Evolutionary conservation across 2,329 filamentous ascomycete species (phyloP).

Genomic region (Daldinia sp.): DNA sequence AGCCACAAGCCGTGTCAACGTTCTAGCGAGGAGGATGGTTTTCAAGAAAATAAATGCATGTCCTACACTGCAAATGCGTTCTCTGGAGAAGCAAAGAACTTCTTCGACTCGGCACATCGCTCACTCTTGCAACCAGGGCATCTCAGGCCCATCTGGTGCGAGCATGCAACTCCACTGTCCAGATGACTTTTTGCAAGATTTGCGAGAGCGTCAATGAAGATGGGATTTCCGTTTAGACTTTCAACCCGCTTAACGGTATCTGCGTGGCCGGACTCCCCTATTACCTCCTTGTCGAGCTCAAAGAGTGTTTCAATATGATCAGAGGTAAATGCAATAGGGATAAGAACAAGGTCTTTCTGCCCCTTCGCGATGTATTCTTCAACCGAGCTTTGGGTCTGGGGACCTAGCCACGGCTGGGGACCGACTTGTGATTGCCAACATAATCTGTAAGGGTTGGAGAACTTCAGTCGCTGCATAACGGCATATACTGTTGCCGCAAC

Average conservation of each 20-base stretch:
- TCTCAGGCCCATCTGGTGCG: constrained; percentile 84
- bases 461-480: constrained; percentile 90
- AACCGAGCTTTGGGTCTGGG: constrained; percentile 89
- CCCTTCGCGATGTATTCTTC: constrained; percentile 89
- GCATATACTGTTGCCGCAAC: constrained; percentile 95
- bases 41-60: not conserved
- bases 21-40: not conserved
- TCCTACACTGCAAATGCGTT: constrained; percentile 40
- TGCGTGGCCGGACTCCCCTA: constrained; percentile 80
- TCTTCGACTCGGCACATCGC: constrained; percentile 80
- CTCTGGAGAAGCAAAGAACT: constrained; percentile 62
- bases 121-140: constrained; percentile 95
- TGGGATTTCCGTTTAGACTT: constrained; percentile 86
- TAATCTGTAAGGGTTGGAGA: constrained; percentile 89
- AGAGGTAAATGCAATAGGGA: constrained; percentile 98
- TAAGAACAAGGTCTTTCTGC: constrained; percentile 87
- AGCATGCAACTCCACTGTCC: constrained; percentile 71
- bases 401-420: constrained; percentile 92
- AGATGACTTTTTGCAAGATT: constrained; percentile 86
- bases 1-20: not conserved
- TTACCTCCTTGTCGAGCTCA: constrained; percentile 93
- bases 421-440: constrained; percentile 99
- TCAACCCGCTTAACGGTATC: constrained; percentile 90
- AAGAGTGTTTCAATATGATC: constrained; percentile 98
- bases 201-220: constrained; percentile 90